Base-by-base conservation (phyloP, 495 filamentous ascomycete genomes). In the Barbatosphaeria neglecta region DNA sequence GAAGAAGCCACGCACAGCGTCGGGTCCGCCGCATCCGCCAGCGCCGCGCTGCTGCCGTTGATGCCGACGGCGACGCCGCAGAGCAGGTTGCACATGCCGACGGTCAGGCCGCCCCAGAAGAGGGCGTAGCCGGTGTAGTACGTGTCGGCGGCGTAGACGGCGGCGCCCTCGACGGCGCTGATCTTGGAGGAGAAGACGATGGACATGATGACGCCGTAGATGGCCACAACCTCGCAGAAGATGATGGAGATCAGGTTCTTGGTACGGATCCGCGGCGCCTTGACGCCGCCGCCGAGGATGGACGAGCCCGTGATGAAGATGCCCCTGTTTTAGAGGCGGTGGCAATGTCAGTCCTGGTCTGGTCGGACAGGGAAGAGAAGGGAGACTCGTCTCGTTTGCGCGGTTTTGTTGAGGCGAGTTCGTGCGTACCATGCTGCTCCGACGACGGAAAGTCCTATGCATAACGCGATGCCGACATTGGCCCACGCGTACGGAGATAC, bases 241-340 rank as follows among this genome's bases (percentile, higher is more conserved):
- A 99, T 96, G 71, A 99, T 97, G 54, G 93, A 97, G 61, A 99
- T 95, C 49, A 99, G 65, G 69, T 97, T 99, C 80, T 99, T 99
- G 44, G 93, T 99, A 55, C 90, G 84, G 62, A 99, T 97, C 53
- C 92, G 80, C 17, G 92, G 93, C 22, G 93, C 92, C 56, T 83
- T 85, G 61, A 99, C 93, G 68, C 93, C 93, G 50, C 85, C 93
- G 49, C 93, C 93, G 51, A 99, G 75, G 61, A 99, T 99, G 42
- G 90, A 95, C n/a, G 90, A 94, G 56, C 93, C 93, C 10, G 92
- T 96, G 44, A 96, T 87, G 72, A 99, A 90, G 66, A 99, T 99
- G 60, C 93, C 93, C 92, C 90, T 97, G 50, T 23, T 20, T 72
- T 43, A 72, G n/a, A n/a, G n/a, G n/a, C n/a, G n/a, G n/a, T n/a